Evolutionary conservation across 768 basidiomycete species (phyloP), one percentile per base, ranked within the genome.

Genomic region (Podaxis sp.): DNA sequence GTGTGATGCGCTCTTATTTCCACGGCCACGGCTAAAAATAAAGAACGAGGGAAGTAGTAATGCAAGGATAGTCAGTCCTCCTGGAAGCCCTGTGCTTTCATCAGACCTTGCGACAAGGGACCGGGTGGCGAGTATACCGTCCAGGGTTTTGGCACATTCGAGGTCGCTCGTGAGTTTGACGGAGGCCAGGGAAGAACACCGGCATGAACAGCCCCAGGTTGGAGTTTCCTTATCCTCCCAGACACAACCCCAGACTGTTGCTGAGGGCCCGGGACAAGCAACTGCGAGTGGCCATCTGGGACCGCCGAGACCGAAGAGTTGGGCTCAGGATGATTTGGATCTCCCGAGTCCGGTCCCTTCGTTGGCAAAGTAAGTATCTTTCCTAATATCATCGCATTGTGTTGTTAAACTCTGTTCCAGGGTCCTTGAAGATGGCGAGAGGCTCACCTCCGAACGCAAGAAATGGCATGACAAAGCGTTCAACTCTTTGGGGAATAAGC

Each of bases 1-100:
- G 89, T 93, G 90, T 71, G 89, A 92, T 63, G 90, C 89, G 0
- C 66, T 92, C 7, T 71, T 92, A 25, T 87, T 91, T 59, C 91
- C 91, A 2, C 82, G 89, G 1, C 91, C 91, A 11, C 78, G 89
- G 54, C 81, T 93, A 65, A 83, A 81, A 67, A 60, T 84, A 61
- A 81, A 79, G 63, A 76, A 77, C 23, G 69, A 69, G 40, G 64
- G 23, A 6, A 67, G 21, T 59, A 68, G 61, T 28, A 75, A 59
- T 61, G 74, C 64, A 11, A 67, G 76, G 32, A 76, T 80, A 23
- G 75, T 83, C 55, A 83, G 81, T 62, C 82, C 86, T 0, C 82
- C 82, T 10, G 74, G 64, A 5, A 80, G 77, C 46, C 84, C 82
- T 42, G 55, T 80, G 23, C 69, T 62, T 11, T 4, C 66, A 62